Evolutionary conservation across 805 yeast genomes (phyloP), one percentile per base, ranked within the genome.

Genomic region (Saccharomycopsis selenospora): DNA sequence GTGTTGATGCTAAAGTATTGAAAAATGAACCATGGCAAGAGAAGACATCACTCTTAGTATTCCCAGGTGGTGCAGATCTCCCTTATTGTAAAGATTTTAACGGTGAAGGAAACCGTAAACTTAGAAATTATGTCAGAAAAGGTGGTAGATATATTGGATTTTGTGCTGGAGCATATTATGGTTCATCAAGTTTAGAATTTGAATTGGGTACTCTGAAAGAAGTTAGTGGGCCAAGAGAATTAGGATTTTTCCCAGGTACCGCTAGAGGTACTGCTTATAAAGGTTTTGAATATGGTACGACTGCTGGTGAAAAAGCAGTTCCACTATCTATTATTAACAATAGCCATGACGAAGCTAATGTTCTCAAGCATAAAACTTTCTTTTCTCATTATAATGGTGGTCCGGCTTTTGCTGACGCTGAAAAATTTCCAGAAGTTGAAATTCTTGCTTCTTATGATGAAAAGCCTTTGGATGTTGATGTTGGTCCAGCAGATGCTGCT

Each of bases 51-150:
- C 68, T 86, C 54, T 61, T 93, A 40, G 95, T 89, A 1, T 64
- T 93, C 24, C 99, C 99, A 0, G 99, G 99, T 3, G 99, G 99
- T 5, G 97, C 98, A 0, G 99, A 93, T 61, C 67, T 88, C 45
- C 97, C 97, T 0, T 78, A 82, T 56, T 86, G 95, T 54, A 69
- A 72, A 46, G 77, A 74, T 3, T 73, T 95, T 54, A 80, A 83
- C 58, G 91, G 95, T 1, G 66, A 64, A 1, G 87, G 89, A 0
- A 85, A 82, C 57, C 58, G 66, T 7, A 68, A 71, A 33, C 85
- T 88, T 53, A 63, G 67, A 24, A 77, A 77, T 44, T 88, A 72
- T 56, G 88, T 88, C 1, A 69, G 79, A 26, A 69, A 71, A 47
- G 99, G 98, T 26, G 99, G 99, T 1, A 68, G 71, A 43, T 88